phyloP scores from a whole-genome alignment of 768 basidiomycete species.

The Sistotremastrum niveocremeum region DNA sequence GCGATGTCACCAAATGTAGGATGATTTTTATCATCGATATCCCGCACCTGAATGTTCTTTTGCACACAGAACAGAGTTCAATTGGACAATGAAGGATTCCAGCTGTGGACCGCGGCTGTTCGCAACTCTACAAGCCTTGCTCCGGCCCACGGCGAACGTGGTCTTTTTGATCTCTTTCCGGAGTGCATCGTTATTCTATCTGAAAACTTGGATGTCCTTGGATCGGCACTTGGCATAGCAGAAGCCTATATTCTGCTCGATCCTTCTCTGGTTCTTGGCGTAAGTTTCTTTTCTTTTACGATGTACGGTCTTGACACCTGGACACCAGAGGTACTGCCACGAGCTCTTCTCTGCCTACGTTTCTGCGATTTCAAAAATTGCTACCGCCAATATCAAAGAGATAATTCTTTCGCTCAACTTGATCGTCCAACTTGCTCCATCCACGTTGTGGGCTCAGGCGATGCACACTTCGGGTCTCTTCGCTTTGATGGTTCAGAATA shows the following conservation, averaged over 20 bases:
- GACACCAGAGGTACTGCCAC: conserved; percentile 33
- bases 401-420: conserved; percentile 47
- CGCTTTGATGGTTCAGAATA: conserved; percentile 37
- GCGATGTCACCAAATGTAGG: conserved; percentile 44
- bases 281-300: conserved; percentile 17
- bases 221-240: conserved; percentile 48
- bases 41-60: conserved; percentile 6
- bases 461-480: conserved; percentile 70
- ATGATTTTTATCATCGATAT: conserved; percentile 9
- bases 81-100: conserved; percentile 67
- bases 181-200: conserved; percentile 44
- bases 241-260: conserved; percentile 76
- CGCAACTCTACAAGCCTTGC: conserved; percentile 47
- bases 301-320: not conserved
- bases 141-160: conserved; percentile 30
- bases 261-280: conserved; percentile 46
- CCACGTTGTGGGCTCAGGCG: conserved; percentile 55
- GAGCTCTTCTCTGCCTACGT: conserved; percentile 46
- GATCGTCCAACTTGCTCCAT: conserved; percentile 49
- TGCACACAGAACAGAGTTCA: conserved; percentile 39
- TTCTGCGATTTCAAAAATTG: conserved; percentile 32
- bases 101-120: conserved; percentile 61
- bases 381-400: conserved; percentile 47
- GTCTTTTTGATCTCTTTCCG: conserved; percentile 55
- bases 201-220: conserved; percentile 61